Conservation (phyloP, 192 early-diverging fungal species). For the Entomortierella chlamydospora region DNA sequence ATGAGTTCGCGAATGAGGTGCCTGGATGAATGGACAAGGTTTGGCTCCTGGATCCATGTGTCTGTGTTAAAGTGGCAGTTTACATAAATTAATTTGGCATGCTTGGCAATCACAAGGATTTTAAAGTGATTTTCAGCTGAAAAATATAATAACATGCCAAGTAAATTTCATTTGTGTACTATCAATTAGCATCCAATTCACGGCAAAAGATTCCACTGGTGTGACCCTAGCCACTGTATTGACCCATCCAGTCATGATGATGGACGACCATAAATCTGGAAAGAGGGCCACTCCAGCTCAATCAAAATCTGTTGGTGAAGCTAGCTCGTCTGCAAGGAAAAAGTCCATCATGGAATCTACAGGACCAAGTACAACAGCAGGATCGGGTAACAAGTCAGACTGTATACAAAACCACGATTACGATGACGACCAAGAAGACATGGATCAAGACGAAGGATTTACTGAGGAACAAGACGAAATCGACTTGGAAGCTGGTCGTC, state of each 20-base stretch:
- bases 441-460: constrained; percentile 29
- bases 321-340: constrained; percentile 8
- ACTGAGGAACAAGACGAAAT: constrained; percentile 30
- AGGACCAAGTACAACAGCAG: background rate
- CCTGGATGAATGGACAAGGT: too few relatives aligned
- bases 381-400: background rate
- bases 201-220: constrained; percentile 47
- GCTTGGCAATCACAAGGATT: constrained; percentile 32
- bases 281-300: constrained; percentile 16
- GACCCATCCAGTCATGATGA: constrained; percentile 53
- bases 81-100: background rate
- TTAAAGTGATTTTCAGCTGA: constrained; percentile 18
- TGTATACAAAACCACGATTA: constrained; percentile 10
- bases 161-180: too few relatives aligned
- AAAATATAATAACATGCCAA: constrained; percentile 3
- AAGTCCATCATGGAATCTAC: background rate
- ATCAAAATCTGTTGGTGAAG: background rate
- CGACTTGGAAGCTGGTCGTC: constrained; percentile 41
- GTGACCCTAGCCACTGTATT: constrained; percentile 32
- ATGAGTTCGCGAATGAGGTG: too few relatives aligned
- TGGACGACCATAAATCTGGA: constrained; percentile 55
- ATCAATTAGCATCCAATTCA: constrained; percentile 46
- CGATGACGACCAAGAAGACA: constrained; percentile 27
- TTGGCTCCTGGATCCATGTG: too few relatives aligned
- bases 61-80: constrained; percentile 1